Evolutionary conservation across 441 rosid genomes (phyloP).

Genomic region (Raphanus hybrid): DNA sequence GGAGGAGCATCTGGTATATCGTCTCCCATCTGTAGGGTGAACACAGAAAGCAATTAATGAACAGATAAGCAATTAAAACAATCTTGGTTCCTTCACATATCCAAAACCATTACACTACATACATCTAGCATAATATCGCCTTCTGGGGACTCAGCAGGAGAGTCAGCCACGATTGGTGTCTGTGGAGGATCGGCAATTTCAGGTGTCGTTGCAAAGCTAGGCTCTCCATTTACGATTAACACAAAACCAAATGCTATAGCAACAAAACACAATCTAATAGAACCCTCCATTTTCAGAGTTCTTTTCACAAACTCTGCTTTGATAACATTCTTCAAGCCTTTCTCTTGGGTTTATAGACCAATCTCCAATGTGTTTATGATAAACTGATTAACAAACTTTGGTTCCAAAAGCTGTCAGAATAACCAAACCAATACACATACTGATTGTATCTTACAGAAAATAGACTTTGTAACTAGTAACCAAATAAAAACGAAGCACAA

Average conservation of each 20-base stretch:
- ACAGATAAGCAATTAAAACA: slow-evolving; percentile 8
- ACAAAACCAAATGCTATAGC: slow-evolving; percentile 17
- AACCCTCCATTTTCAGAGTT: slow-evolving; percentile 20
- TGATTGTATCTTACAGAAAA: slow-evolving; percentile 21
- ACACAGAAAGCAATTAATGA: not conserved
- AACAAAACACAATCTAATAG: slow-evolving; percentile 24
- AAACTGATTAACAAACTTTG: slow-evolving; percentile 11
- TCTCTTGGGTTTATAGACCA: slow-evolving; percentile 15
- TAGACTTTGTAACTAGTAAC: slow-evolving; percentile 14
- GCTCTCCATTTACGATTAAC: slow-evolving; percentile 22
- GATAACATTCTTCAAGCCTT: not conserved
- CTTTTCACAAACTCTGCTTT: slow-evolving; percentile 6
- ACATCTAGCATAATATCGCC: not conserved
- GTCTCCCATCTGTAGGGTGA: not conserved
- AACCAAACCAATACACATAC: slow-evolving; percentile 20
- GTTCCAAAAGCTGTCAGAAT: slow-evolving; percentile 10
- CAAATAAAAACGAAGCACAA: not conserved
- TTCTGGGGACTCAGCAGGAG: slow-evolving; percentile 9
- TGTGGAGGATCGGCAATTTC: slow-evolving; percentile 9
- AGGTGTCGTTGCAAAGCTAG: slow-evolving; percentile 14
- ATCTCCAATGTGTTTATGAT: slow-evolving; percentile 6
- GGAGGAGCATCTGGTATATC: not conserved
- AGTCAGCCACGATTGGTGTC: not conserved
- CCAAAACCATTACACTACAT: slow-evolving; percentile 12
- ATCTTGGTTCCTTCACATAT: not conserved